Evolutionary conservation across 2,329 filamentous ascomycete genomes (phyloP), one percentile per base, ranked within the genome.

Genomic region (Penicillium sp.): DNA sequence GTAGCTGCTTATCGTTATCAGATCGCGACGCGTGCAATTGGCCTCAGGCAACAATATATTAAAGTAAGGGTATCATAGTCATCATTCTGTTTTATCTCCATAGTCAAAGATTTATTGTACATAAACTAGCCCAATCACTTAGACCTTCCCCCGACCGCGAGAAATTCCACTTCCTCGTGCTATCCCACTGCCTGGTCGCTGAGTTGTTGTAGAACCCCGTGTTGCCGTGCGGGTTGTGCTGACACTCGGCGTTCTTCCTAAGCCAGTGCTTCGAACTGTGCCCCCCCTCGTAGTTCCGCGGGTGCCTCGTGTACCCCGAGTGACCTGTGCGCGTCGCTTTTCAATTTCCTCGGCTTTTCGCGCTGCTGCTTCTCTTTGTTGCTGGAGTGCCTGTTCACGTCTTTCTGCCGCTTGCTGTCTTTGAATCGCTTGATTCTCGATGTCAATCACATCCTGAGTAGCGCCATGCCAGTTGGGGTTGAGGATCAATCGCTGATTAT

Each of bases 401-500:
- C 90, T 83, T 73, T 95, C 89, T 2, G 86, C 89, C 44, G 89
- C 90, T 65, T 91, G 87, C 69, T 90, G 89, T 66, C 85, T 86
- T 59, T 87, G 78, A 13, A 86, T 72, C 3, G 86, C 86, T 71
- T 97, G 93, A 52, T 86, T 87, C 74, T 97, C 93, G 54, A 92
- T 84, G 58, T 96, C 91, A n/a, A 85, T 81, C 38, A 96, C 76
- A 75, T 99, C 94, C 68, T 92, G 86, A 5, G 85, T 89, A 29
- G 92, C 89, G 55, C 94, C 94, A 69, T 93, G 88, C 92, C 93
- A 99, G 56, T 85, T 81, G 2, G 91, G 89, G 69, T 96, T 89
- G 44, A 97, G 81, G 43, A 99, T 88, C 49, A 99, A 80, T 24
- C 94, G 87, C 73, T 97, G 92, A 71, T 96, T 97, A 76, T 99